Evolutionary conservation across 169 alveolate species (phyloP), one percentile per base, ranked within the genome.

Genomic region (Neospora caninum): DNA sequence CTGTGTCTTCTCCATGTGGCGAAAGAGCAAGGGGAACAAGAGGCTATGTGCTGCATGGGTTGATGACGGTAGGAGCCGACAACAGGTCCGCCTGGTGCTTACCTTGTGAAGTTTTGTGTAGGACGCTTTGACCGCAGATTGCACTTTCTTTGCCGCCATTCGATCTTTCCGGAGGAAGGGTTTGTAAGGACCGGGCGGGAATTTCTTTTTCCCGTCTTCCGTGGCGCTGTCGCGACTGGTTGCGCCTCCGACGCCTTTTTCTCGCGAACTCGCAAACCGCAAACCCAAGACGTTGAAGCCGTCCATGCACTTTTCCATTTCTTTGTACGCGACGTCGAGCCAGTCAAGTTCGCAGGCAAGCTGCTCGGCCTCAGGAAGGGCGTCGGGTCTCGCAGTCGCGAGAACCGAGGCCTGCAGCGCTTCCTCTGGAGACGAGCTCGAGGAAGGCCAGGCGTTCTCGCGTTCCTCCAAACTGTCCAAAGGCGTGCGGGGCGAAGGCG

Each of bases 91-190:
- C 22, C 58, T 49, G 25, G 73, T 29, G 73, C 38, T 22, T 73
- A 94, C 95, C 95, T 88, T 94, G 41, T 94, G 95, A 0, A 94
- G 58, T 45, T 94, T 94, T 22, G 95, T 89, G 88, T 94, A 94
- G 43, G 91, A 73, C 31, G 78, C 20, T 69, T 78, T 94, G 64
- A 67, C 88, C 25, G 53, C 69, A 20, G 86, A 31, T 20, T 87
- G 88, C 38, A 38, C 49, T 41, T 49, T 78, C 42, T 64, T 93
- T 10, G 82, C 78, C 39, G 64, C 58, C 38, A 27, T 25, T 34
- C 80, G 80, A n/a, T 93, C 95, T 38, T 88, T 93, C 69, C 89
- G 53, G 20, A 93, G 92, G 53, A 93, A 93, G 54, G 95, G 95
- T 36, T 88, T 49, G 82, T 82, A 93, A 2, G 95, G 95, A 38